Evolutionary conservation across 1,284 basidiomycete species (phyloP).

Genomic region (Cryptococcus sp.): DNA sequence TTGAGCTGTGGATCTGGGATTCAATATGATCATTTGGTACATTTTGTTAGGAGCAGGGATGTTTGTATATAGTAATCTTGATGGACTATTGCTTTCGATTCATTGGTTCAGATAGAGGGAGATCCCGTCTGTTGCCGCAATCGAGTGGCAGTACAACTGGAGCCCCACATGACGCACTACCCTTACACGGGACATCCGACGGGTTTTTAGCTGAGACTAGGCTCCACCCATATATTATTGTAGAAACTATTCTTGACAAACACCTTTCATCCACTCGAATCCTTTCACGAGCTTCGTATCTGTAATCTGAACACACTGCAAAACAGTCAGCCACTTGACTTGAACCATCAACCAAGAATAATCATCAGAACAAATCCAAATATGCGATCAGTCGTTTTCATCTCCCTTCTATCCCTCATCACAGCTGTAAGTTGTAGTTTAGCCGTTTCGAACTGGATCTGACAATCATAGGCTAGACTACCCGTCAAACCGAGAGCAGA

Average conservation of each 20-base stretch:
- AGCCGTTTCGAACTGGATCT: not conserved
- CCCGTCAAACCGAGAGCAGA: not conserved
- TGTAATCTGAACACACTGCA: not conserved
- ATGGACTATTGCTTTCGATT: not conserved
- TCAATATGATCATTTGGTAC: too few relatives aligned
- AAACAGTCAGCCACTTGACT: not conserved
- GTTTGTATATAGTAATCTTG: too few relatives aligned
- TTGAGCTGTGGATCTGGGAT: too few relatives aligned
- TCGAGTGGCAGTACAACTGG: not conserved
- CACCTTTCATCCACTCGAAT: not conserved
- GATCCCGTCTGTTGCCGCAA: not conserved
- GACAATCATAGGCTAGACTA: not conserved
- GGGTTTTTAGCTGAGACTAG: not conserved
- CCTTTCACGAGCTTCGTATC: not conserved
- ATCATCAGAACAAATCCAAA: not conserved
- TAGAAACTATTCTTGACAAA: not conserved
- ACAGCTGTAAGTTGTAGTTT: conserved; percentile 2
- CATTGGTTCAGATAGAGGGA: not conserved
- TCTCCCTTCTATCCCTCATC: not conserved
- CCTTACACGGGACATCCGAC: not conserved
- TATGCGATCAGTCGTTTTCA: not conserved
- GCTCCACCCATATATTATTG: not conserved
- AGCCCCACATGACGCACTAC: not conserved
- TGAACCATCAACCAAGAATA: not conserved
- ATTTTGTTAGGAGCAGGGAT: too few relatives aligned